These are phyloP conservation scores for Trifolium pratense DNA, from an alignment of 306 rosid genomes.

Conservation along the genomic window DNA sequence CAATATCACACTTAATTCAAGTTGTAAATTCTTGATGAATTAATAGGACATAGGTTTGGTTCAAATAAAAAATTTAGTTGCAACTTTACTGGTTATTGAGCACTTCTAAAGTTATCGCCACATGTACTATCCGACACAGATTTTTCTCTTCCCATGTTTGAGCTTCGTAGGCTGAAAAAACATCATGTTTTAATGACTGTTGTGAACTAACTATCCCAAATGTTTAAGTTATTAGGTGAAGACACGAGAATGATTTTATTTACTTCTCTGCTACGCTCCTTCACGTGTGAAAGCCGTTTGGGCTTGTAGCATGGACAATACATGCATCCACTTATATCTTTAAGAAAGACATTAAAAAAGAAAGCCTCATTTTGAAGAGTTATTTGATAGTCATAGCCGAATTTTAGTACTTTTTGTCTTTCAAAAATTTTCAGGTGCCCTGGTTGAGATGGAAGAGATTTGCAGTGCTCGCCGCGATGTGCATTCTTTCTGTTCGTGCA, in stretches of 20 bases:
- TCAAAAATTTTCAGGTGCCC: constrained; percentile 66
- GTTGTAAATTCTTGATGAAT: constrained; percentile 18
- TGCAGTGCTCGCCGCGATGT: constrained; percentile 91
- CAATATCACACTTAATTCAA: constrained; percentile 12
- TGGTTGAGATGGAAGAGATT: constrained; percentile 93
- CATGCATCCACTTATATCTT: background rate
- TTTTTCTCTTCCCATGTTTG: constrained; percentile 3
- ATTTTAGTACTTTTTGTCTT: constrained; percentile 6
- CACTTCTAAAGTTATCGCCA: constrained; percentile 27
- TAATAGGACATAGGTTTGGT: constrained; percentile 8
- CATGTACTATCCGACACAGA: background rate
- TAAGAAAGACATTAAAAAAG: constrained; percentile 7
- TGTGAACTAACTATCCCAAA: background rate
- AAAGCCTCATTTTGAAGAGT: constrained; percentile 27
- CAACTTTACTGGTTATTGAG: constrained; percentile 4
- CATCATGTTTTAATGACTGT: constrained; percentile 3
- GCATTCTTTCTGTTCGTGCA: constrained; percentile 95
- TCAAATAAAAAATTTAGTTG: constrained; percentile 14
- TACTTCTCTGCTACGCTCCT: background rate
- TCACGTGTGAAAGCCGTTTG: background rate
- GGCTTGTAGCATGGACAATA: background rate
- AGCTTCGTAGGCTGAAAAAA: constrained; percentile 13
- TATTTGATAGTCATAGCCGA: constrained; percentile 19
- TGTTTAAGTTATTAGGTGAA: background rate
- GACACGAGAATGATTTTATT: background rate